Base-by-base conservation (phyloP, 495 filamentous ascomycete genomes). In the Lindgomyces ingoldianus region DNA sequence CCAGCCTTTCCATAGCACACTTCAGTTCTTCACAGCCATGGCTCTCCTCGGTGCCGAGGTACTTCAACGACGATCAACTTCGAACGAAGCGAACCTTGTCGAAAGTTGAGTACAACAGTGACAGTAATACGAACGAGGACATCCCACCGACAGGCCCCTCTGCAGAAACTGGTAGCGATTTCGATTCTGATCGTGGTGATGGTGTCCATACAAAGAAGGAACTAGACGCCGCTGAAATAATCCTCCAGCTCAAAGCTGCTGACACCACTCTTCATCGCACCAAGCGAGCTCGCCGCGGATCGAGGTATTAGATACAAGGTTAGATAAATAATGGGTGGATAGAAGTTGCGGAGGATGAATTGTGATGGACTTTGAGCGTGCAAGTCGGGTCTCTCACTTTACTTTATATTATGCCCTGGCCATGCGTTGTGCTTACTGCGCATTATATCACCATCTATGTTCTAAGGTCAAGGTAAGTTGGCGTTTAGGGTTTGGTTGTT, bases 201-300 rank as follows among this genome's bases (percentile, higher is more conserved):
- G 22, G 19, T 6, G 8, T 49, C 14, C 54, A 58, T 25, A 59
- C 29, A 24, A 49, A 21, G 22, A 44, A 49, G n/a, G 58, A 66
- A n/a, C 4, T 70, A 14, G 59, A 70, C 8, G 68, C 68, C 9
- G 68, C 68, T 8, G 27, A 62, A 26, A 52, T 54, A n/a, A 52
- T 70, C 16, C 52, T 70, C 3, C 25, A 55, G 16, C 53, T 70
- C 22, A 65, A 48, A 44, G 26, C 42, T 1, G 57, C 51, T 18
- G 48, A 57, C 19, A 26, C 30, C 1, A n/a, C 33, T 24, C 58
- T 59, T n/a, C 68, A 48, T 22, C 68, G 18, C 8, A 21, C 51
- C 21, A 67, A 67, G 59, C 53, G 63, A n/a, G 51, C 59, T 8
- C 68, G 63, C 14, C 63, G 59, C 16, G 52, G 52, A 9, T 70